phyloP scores from a whole-genome alignment of 768 basidiomycete species.

The Grammothele lineata region DNA sequence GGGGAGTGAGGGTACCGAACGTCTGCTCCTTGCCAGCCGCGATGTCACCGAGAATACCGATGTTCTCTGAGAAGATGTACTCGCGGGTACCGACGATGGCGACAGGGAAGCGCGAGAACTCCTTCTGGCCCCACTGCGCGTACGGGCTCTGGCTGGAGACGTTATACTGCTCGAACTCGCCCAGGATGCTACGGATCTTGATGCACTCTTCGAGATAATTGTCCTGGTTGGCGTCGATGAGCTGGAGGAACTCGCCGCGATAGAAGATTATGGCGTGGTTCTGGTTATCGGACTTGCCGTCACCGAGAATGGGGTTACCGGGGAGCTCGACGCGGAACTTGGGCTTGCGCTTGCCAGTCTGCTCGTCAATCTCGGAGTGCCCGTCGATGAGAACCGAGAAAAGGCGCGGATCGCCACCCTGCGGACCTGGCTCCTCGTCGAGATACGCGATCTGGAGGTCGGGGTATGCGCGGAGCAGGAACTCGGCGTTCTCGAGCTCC shows the following conservation, averaged over 20 bases:
- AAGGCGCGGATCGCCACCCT: constrained; percentile 81
- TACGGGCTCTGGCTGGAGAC: constrained; percentile 93
- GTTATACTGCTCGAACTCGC: constrained; percentile 94
- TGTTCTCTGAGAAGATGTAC: constrained; percentile 99
- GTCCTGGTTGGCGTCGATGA: constrained; percentile 99
- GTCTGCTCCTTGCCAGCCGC: constrained; percentile 99
- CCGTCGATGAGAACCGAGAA: constrained; percentile 96
- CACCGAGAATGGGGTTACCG: constrained; percentile 97
- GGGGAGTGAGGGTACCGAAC: constrained; percentile 97
- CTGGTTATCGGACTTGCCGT: constrained; percentile 99
- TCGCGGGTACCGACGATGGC: constrained; percentile 98
- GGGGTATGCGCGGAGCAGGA: constrained; percentile 94
- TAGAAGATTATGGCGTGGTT: constrained; percentile 99
- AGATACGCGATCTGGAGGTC: constrained; percentile 98
- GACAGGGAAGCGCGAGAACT: constrained; percentile 85
- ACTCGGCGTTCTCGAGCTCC: constrained; percentile 97
- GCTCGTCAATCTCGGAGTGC: constrained; percentile 91
- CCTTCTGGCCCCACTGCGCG: constrained; percentile 92
- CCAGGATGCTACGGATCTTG: constrained; percentile 96
- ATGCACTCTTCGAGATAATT: constrained; percentile 99
- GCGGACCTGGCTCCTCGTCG: constrained; percentile 90
- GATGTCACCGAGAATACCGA: constrained; percentile 97
- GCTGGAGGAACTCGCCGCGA: constrained; percentile 96
- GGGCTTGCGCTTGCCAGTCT: constrained; percentile 84
- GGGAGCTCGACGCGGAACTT: constrained; percentile 98